Percentiles rank a stretch among this genome's conserved stretches.
Conservation (phyloP, 2,329 filamentous ascomycete species). For the Thermoascus crustaceus region DNA sequence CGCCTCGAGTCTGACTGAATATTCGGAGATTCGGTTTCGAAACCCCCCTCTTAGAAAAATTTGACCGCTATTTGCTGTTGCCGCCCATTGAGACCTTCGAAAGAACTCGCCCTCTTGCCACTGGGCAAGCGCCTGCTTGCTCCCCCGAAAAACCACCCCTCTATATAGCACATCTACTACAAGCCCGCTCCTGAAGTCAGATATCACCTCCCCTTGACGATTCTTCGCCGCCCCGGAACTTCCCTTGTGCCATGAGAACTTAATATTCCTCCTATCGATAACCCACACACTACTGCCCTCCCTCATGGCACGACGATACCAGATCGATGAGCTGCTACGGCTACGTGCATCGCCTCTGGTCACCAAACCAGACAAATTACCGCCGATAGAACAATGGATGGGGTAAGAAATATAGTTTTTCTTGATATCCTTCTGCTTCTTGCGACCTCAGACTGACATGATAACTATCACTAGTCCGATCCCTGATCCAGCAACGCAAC, state of each 20-base stretch:
- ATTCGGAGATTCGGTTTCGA: not conserved
- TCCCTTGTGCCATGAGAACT: constrained; percentile 10
- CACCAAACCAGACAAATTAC: constrained; percentile 67
- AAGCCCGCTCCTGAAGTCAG: no score
- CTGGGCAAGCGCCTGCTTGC: constrained; percentile 1
- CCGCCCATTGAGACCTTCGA: not conserved
- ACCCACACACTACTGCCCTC: constrained; percentile 12
- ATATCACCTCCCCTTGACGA: not conserved
- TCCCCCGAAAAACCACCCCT: not conserved
- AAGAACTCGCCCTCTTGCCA: constrained; percentile 1
- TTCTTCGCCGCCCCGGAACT: not conserved
- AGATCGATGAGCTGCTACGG: constrained; percentile 64
- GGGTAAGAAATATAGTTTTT: constrained; percentile 50
- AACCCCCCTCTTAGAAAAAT: not conserved
- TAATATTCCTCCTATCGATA: constrained; percentile 13
- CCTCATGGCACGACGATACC: constrained; percentile 54
- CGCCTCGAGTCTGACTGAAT: not conserved
- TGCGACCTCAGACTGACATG: constrained; percentile 14
- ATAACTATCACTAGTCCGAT: constrained; percentile 26
- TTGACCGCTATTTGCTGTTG: constrained; percentile 2
- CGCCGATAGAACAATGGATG: constrained; percentile 92
- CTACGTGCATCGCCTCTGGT: constrained; percentile 78
- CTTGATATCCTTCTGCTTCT: constrained; percentile 7
- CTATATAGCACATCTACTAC: not conserved
- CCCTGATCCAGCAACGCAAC: constrained; percentile 34